Base-by-base conservation (phyloP, 164 flowering plant genomes). In the Echeveria elegans region DNA sequence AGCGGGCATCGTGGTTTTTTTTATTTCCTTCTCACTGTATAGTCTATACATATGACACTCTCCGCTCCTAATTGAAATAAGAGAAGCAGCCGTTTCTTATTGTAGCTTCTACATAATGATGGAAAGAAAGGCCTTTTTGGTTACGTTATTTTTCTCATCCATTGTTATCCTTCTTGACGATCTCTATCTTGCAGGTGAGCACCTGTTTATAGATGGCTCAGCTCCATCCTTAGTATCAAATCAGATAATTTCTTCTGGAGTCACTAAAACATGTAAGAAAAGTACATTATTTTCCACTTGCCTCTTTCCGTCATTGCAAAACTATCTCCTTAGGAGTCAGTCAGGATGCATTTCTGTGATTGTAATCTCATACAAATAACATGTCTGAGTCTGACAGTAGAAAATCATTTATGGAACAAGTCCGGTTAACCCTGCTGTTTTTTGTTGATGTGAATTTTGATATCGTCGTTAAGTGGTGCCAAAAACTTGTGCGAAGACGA, bases 191-290 rank as follows among this genome's bases (percentile, higher is more conserved):
- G 71, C 83, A 94, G 98, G 98, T 48, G 98, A 94, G 75, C 77
- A 79, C 72, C 75, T 82, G 30, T 89, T 90, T 74, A 70, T 90
- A 78, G 96, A 90, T 64, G 77, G 83, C 70, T 83, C 91, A 28
- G 67, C 82, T 19, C 80, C 86, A 53, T 70, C 80, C n/a, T 58
- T 93, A 30, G 75, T 86, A 70, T 82, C 95, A 43, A 86, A 86
- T 75, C 87, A 87, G 71, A 76, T 90, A 59, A 71, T 93, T 70
- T 79, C 89, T 16, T 68, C 86, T 43, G 87, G 96, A 24, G 73
- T 82, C 60, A 75, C 80, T 31, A 90, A 81, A 82, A 85, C 81
- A 68, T 93, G 98, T 93, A 82, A 82, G 91, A 31, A 30, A 26
- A 50, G 50, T 24, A 26, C 4, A 34, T 30, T 2, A 56, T 23